Evolutionary conservation across 1,284 basidiomycete species (phyloP).

Genomic region (Ganoderma sinense): DNA sequence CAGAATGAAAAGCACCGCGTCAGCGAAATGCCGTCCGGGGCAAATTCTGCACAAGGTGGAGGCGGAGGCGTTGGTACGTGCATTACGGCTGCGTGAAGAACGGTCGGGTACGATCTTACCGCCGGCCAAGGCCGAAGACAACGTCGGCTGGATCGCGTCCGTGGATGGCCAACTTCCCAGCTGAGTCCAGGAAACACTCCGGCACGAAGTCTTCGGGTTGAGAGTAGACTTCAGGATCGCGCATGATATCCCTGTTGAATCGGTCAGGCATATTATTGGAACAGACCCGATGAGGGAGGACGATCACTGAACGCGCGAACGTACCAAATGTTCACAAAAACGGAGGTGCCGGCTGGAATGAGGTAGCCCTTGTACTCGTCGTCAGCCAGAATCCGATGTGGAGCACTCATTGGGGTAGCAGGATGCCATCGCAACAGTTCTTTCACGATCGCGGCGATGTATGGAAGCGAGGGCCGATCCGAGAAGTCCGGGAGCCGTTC

Average conservation of each 20-base stretch:
- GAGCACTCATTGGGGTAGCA: slow-evolving; percentile 27
- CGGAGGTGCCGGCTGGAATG: slow-evolving; percentile 21
- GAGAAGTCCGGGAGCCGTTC: slow-evolving; percentile 41
- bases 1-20: slow-evolving; percentile 20
- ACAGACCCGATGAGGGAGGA: too few species aligned
- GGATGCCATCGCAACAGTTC: slow-evolving; percentile 43
- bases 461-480: slow-evolving; percentile 39
- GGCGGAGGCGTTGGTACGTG: too few species aligned
- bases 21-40: slow-evolving; percentile 19
- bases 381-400: slow-evolving; percentile 20
- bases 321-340: slow-evolving; percentile 25
- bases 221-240: slow-evolving; percentile 27
- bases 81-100: too few species aligned
- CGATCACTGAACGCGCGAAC: slow-evolving; percentile 3
- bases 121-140: slow-evolving; percentile 18
- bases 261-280: background rate
- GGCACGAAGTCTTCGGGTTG: slow-evolving; percentile 28
- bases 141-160: slow-evolving; percentile 4
- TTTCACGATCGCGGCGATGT: slow-evolving; percentile 40
- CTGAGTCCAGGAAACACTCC: slow-evolving; percentile 14
- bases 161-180: background rate
- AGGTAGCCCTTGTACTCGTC: slow-evolving; percentile 21
- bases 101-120: background rate
- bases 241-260: slow-evolving; percentile 26
- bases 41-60: slow-evolving; percentile 13